Evolutionary conservation across 371 early-diverging fungal genomes (phyloP), one percentile per base, ranked within the genome.

Genomic region (Quaeritorhiza haematococci): DNA sequence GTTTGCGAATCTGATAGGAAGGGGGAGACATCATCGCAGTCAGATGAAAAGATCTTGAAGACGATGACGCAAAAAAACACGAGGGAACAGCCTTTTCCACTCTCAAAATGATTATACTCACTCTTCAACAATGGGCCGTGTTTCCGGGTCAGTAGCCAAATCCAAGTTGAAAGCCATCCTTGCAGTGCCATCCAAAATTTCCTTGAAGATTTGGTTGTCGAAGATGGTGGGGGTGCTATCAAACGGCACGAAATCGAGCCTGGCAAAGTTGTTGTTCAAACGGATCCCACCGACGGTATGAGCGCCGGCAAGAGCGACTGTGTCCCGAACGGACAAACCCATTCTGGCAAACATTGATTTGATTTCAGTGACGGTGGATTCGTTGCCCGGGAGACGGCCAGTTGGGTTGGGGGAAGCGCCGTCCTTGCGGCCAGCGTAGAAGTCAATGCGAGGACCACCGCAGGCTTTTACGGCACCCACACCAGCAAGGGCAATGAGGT

Each of bases 191-290:
- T 30, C 54, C 7, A 71, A 53, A 13, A 53, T 33, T 33, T 49
- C 38, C 34, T 59, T 63, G 59, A 71, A 71, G 15, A 71, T 51
- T 44, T 68, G 61, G 42, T 64, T 71, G 57, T 71, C 72, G 49
- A 71, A 71, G 19, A 71, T 59, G 23, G 63, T 66, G 1, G 72
- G 68, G 19, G 72, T 71, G n/a, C 28, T 29, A 46, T 71, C 72
- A 42, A 71, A 71, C 24, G 72, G 72, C 42, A 44, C 61, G 43
- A 68, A 71, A 27, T 49, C n/a, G n/a, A n/a, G n/a, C n/a, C n/a
- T n/a, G n/a, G n/a, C n/a, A n/a, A n/a, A n/a, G n/a, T n/a, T n/a
- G n/a, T n/a, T n/a, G n/a, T n/a, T 15, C 19, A 27, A 19, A 49
- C 56, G 17, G 24, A 62, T 55, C 71, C 71, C 59, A 71, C 38